Evolutionary conservation across 2,329 filamentous ascomycete species (phyloP), one percentile per base, ranked within the genome.

Genomic region (Tolypocladium nubicola): DNA sequence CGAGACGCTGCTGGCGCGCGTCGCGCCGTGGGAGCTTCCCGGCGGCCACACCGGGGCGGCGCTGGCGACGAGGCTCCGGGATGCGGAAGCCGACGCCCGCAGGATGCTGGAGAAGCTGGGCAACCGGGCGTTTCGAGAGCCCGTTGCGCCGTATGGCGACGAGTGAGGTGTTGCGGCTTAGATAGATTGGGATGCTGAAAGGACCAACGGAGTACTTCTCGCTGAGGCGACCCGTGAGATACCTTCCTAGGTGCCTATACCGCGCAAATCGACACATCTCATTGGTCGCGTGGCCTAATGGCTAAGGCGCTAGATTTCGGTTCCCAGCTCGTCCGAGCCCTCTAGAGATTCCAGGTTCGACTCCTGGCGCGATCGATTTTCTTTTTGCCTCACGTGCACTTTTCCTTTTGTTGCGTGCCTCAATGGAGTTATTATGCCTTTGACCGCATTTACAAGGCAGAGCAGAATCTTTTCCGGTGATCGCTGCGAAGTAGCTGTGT

Each of bases 301-400:
- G 71, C 62, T 73, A 74, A 70, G 69, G 71, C 71, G 71, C 68
- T 69, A 73, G 71, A 73, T 73, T 73, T 73, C 71, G 71, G 71
- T 65, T 60, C 5, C 16, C 35, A 39, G 38, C 35, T 37, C 58
- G 35, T 62, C 56, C 58, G 59, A 65, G 21, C 41, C 35, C 71
- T 73, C 71, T 73, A 69, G 69, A 73, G 71, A 73, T 71, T 73
- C 68, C 70, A 73, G 71, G 70, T 72, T 73, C 71, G 70, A 73
- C 66, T 73, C 71, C 71, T 73, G 71, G 69, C 70, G 71, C 71
- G 71, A 70, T 74, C 71, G 69, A 43, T 1, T 57, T 58, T 60
- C 7, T 16, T 14, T 16, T 49, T 56, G 30, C 30, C 30, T 33
- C 30, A 6, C 9, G 30, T 33, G 4, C 26, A 30, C 26, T 6